These are phyloP conservation scores for Tuber umbilicatum DNA, from an alignment of 495 filamentous ascomycete genomes.

Conservation along the genomic window DNA sequence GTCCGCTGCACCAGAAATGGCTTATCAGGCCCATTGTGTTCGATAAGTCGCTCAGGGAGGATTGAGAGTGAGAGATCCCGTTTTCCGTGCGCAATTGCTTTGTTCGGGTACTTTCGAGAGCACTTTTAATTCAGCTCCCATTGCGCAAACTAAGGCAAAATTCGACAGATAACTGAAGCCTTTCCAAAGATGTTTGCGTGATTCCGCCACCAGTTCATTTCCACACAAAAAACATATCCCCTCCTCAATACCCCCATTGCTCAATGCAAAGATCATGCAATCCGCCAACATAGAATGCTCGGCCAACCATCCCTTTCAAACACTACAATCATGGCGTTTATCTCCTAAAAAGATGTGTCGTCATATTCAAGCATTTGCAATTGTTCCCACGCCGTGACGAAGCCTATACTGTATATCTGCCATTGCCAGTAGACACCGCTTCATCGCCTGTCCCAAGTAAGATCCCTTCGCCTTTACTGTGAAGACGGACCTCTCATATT, in stretches of 20 bases:
- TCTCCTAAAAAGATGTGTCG: background rate
- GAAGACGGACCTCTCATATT: constrained; percentile 9
- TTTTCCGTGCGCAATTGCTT: background rate
- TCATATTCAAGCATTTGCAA: background rate
- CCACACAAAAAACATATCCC: background rate
- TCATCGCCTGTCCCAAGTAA: constrained; percentile 16
- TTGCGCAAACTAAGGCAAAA: background rate
- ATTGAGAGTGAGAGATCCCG: background rate
- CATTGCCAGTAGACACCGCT: constrained; percentile 18
- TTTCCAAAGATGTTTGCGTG: background rate
- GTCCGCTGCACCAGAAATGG: too few species aligned
- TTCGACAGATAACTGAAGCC: background rate
- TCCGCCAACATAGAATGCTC: constrained; percentile 9
- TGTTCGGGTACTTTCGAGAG: background rate
- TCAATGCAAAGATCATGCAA: constrained; percentile 1
- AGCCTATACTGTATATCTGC: constrained; percentile 4
- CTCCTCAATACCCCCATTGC: background rate
- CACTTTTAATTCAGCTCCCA: background rate
- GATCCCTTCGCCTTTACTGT: constrained; percentile 18
- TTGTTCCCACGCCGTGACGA: background rate
- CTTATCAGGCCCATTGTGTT: background rate
- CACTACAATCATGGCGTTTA: background rate
- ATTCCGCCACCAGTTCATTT: background rate
- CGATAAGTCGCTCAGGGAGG: background rate
- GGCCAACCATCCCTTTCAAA: constrained; percentile 5